phyloP scores from a whole-genome alignment of 2,329 filamentous ascomycete genomes.

The Aspergillus awamori region DNA sequence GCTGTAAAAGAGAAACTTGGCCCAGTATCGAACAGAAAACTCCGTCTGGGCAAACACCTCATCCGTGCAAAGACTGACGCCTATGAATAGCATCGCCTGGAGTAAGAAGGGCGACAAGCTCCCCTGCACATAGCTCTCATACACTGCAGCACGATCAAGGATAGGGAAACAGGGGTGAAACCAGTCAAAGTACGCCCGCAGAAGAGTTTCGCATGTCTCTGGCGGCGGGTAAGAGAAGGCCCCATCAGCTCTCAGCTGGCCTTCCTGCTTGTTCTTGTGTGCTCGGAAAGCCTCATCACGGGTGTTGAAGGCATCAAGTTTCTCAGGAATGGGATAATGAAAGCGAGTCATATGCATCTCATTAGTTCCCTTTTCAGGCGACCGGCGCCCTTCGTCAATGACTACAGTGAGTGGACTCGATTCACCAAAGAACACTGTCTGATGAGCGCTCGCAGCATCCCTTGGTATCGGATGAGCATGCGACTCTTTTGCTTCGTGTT shows the following conservation, averaged over 20 bases:
- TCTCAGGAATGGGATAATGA: constrained; percentile 41
- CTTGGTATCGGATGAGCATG: neutral
- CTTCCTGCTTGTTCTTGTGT: constrained; percentile 38
- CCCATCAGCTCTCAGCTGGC: constrained; percentile 43
- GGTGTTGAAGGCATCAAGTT: constrained; percentile 15
- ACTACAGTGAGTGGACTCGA: constrained; percentile 55
- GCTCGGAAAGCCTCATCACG: constrained; percentile 25
- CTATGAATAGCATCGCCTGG: constrained; percentile 59
- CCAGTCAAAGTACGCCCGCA: constrained; percentile 59
- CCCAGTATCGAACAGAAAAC: constrained; percentile 53
- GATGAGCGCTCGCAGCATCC: neutral
- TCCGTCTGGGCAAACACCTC: constrained; percentile 49
- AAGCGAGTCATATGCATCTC: constrained; percentile 36
- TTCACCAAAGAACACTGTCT: constrained; percentile 50
- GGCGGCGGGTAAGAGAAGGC: constrained; percentile 52
- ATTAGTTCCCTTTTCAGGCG: neutral
- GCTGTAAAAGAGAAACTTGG: constrained; percentile 56
- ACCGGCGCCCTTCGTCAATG: constrained; percentile 40
- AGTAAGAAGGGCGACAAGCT: constrained; percentile 54
- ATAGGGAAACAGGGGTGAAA: constrained; percentile 62
- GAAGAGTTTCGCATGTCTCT: constrained; percentile 46
- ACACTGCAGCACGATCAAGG: constrained; percentile 52
- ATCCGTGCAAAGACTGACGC: constrained; percentile 57
- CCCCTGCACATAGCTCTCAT: constrained; percentile 43
- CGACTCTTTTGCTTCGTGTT: neutral